Conservation (phyloP, 306 rosid species). For the Luffa aegyptiaca region DNA sequence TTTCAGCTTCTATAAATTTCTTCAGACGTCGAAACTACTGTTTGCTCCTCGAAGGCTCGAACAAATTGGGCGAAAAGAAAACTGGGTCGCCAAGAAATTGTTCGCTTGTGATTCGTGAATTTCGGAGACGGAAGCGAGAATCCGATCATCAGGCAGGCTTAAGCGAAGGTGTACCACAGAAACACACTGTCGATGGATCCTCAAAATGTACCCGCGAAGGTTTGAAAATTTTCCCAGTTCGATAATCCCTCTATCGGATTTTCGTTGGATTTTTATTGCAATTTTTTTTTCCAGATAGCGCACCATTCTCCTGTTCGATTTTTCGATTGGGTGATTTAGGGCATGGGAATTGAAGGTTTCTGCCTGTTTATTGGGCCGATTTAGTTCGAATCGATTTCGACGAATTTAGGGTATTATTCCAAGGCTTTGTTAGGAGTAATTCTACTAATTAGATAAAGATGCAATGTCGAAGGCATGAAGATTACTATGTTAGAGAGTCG, state of each 20-base stretch:
- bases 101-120: background rate
- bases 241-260: background rate
- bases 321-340: slow-evolving; percentile 6
- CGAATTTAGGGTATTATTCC: background rate
- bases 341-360: background rate
- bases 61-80: background rate
- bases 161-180: background rate
- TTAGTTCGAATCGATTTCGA: background rate
- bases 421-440: slow-evolving; percentile 19
- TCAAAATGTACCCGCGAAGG: slow-evolving; percentile 21
- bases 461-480: slow-evolving; percentile 52
- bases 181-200: slow-evolving; percentile 3
- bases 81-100: background rate
- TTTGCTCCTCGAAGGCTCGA: background rate
- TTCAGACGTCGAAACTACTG: no score
- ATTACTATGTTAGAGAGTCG: slow-evolving; percentile 22
- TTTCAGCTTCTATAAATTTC: no score
- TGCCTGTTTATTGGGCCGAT: slow-evolving; percentile 1
- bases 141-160: background rate
- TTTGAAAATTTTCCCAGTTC: slow-evolving; percentile 26
- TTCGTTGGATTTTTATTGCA: slow-evolving; percentile 17
- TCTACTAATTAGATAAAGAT: slow-evolving; percentile 22
- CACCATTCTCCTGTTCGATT: background rate
- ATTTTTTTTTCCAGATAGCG: slow-evolving; percentile 4
- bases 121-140: background rate